Percentiles rank a stretch among this genome's conserved stretches.
Evolutionary conservation across 2,329 filamentous ascomycete genomes (phyloP).

Genomic region (Claviceps humidiphila): DNA sequence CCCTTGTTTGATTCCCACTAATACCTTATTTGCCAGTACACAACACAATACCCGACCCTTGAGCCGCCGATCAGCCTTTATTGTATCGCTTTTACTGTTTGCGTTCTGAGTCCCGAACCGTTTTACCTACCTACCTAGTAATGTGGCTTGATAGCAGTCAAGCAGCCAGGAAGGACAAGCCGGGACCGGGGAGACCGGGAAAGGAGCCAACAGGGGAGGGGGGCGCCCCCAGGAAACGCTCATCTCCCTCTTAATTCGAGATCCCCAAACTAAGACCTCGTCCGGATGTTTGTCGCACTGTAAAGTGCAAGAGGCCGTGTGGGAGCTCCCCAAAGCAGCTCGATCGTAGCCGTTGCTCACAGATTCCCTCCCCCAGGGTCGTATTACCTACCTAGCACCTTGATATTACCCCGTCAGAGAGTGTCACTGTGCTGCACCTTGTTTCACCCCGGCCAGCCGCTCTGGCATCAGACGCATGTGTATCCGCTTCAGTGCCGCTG

Average conservation of each 20-base stretch:
- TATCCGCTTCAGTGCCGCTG: conserved; percentile 2
- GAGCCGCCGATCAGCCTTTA: conserved; percentile 26
- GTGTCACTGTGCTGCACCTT: conserved; percentile 40
- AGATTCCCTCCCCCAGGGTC: conserved; percentile 27
- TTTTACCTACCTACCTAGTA: conserved; percentile 3
- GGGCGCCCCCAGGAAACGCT: conserved; percentile 1
- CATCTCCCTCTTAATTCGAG: conserved; percentile 1
- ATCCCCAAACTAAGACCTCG: neutral
- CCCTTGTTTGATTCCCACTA: conserved; percentile 9
- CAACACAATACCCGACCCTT: conserved; percentile 34
- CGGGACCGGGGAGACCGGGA: no score
- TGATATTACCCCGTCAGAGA: conserved; percentile 9
- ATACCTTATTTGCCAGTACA: conserved; percentile 16
- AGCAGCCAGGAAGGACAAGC: conserved; percentile 9
- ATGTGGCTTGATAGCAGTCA: neutral
- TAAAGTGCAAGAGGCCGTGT: conserved; percentile 23
- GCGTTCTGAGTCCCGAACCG: conserved; percentile 17
- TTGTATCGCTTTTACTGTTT: conserved; percentile 10
- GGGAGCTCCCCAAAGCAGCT: conserved; percentile 15
- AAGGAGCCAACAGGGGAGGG: no score
- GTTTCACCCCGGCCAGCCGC: conserved; percentile 29
- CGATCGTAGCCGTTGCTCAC: conserved; percentile 26
- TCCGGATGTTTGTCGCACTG: conserved; percentile 18
- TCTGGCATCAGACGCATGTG: conserved; percentile 13
- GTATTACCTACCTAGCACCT: conserved; percentile 27